These are phyloP conservation scores for Nigrospora oryzae DNA, from an alignment of 2,329 filamentous ascomycete genomes.

Conservation along the genomic window DNA sequence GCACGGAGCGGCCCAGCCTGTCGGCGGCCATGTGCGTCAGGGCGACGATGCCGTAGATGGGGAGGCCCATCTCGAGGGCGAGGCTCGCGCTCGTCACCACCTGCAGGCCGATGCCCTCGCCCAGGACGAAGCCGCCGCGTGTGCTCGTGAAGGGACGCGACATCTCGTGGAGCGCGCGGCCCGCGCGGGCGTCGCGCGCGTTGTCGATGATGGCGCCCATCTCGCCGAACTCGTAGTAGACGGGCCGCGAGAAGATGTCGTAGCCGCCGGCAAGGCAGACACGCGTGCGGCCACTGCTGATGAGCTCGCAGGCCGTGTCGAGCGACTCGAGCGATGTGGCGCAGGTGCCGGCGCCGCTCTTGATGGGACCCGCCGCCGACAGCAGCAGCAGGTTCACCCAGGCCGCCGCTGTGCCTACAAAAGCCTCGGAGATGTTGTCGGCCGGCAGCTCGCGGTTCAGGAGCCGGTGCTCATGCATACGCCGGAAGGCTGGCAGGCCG, in stretches of 20 bases:
- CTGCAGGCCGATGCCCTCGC: slow-evolving; percentile 95
- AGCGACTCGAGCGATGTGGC: slow-evolving; percentile 95
- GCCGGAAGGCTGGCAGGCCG: slow-evolving; percentile 80
- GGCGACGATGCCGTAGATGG: slow-evolving; percentile 90
- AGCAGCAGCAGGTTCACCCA: slow-evolving; percentile 99
- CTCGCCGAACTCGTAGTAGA: slow-evolving; percentile 98
- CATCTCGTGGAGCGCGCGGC: slow-evolving; percentile 94
- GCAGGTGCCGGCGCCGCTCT: slow-evolving; percentile 95
- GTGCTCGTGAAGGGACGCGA: slow-evolving; percentile 95
- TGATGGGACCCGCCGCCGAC: slow-evolving; percentile 94
- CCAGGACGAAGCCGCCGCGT: slow-evolving; percentile 98
- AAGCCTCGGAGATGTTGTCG: slow-evolving; percentile 98
- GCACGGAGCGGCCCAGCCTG: slow-evolving; percentile 96
- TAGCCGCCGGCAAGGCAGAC: slow-evolving; percentile 97
- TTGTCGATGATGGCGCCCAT: slow-evolving; percentile 99
- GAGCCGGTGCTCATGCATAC: slow-evolving; percentile 97
- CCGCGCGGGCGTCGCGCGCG: slow-evolving; percentile 90
- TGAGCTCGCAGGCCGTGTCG: slow-evolving; percentile 88
- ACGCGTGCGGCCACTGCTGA: slow-evolving; percentile 85
- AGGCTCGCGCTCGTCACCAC: slow-evolving; percentile 96
- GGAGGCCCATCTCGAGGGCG: slow-evolving; percentile 95
- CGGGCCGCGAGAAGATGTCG: slow-evolving; percentile 98
- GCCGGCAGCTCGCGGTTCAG: slow-evolving; percentile 79
- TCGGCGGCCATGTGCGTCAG: slow-evolving; percentile 94
- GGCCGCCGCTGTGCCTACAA: slow-evolving; percentile 99